A percentile compares a stretch with the other conserved stretches of the same genome.
phyloP scores from a whole-genome alignment of 139 green algal genomes.

The Auxenochlorella pyrenoidosa region DNA sequence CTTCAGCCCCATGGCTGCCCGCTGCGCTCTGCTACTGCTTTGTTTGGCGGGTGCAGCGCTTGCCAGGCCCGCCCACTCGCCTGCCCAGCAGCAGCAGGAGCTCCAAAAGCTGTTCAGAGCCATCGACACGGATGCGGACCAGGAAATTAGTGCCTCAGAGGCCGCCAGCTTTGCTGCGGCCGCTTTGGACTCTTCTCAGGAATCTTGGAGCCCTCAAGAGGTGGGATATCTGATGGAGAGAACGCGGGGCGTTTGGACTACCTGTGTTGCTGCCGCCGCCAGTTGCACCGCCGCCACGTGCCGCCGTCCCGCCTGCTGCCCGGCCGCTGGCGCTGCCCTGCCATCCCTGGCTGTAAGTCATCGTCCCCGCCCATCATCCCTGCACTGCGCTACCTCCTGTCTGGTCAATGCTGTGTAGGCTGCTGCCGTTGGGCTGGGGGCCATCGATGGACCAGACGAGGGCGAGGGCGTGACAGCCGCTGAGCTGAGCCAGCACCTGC shows the following conservation, averaged over 20 bases:
- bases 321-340: too few relatives aligned
- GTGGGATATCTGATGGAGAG: too few relatives aligned
- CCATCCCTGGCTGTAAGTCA: too few relatives aligned
- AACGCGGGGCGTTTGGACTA: too few relatives aligned
- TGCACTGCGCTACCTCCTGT: too few relatives aligned
- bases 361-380: too few relatives aligned
- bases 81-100: neutral
- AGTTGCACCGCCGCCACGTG: too few relatives aligned
- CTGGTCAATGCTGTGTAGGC: neutral
- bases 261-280: too few relatives aligned
- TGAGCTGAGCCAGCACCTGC: conserved; percentile 8
- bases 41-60: neutral
- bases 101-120: neutral
- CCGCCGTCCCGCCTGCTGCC: too few relatives aligned
- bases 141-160: neutral
- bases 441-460: neutral
- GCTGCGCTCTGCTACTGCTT: neutral
- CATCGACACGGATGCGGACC: neutral
- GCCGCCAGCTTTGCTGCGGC: neutral
- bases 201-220: neutral
- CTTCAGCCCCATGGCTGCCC: neutral
- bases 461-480: neutral
- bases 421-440: neutral
- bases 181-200: neutral
- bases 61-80: neutral